Evolutionary conservation across 2,329 filamentous ascomycete species (phyloP), one percentile per base, ranked within the genome.

Genomic region (Xenosphaeropsis pyriputrescens): DNA sequence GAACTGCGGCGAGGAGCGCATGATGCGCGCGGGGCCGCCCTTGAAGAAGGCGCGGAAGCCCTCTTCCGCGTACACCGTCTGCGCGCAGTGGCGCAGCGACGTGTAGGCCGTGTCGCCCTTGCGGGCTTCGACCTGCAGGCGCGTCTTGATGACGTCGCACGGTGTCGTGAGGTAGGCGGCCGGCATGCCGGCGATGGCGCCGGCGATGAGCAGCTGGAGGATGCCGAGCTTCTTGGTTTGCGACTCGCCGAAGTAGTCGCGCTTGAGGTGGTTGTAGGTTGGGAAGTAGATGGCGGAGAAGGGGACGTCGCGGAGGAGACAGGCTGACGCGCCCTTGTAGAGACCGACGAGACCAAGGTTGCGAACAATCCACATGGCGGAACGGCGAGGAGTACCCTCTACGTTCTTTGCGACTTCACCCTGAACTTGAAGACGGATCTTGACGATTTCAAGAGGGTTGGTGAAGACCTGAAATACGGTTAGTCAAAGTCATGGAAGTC

Each of bases 241-340:
- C 9, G 81, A 78, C 64, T 98, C 91, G 60, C 91, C 89, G 50
- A 96, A 98, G 56, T 89, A 67, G 61, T 95, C 89, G 54, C 72
- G 77, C 71, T 98, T 98, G 51, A 98, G 63, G 57, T 98, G 91
- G 57, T 75, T 83, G 67, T 98, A 98, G 16, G 86, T 81, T 2
- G 91, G 89, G 75, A 98, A 98, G 68, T 98, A 98, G 56, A 98
- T 98, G 51, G 85, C 86, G 15, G 89, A 96, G 67, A 98, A 98
- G 33, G 91, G 91, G 31, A 96, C 85, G 59, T 98, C 91, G 49
- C 91, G 88, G 46, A 96, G 72, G 51, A 98, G 68, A 63, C 91
- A 98, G 15, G 91, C 91, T 33, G 79, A 85, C 15, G 89, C 91
- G 44, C 91, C 91, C 70, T 95, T 96, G 72, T 98, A 98, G 49